Evolutionary conservation across 139 green algal genomes (phyloP).

Genomic region (Trebouxia sp.): DNA sequence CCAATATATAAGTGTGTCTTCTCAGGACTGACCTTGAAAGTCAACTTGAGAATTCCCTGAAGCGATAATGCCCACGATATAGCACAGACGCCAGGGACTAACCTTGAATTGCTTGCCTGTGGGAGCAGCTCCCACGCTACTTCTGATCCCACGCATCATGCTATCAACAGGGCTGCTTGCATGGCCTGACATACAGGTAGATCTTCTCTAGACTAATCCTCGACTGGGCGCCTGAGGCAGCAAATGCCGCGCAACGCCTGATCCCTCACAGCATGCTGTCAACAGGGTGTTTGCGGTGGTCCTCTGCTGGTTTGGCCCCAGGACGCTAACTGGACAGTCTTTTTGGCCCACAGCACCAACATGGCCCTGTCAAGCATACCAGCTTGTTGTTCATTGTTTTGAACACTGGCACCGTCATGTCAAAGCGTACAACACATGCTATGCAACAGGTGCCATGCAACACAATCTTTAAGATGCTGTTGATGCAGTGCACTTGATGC

Average conservation of each 20-base stretch:
- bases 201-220: too few relatives aligned
- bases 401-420: not conserved
- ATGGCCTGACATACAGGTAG: too few relatives aligned
- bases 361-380: not conserved
- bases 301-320: constrained; percentile 6
- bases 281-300: not conserved
- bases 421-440: not conserved
- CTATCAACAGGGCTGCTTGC: not conserved
- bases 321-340: not conserved
- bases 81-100: too few relatives aligned
- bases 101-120: constrained; percentile 3
- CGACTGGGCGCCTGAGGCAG: not conserved
- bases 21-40: too few relatives aligned
- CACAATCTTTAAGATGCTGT: too few relatives aligned
- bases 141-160: not conserved
- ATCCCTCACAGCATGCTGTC: not conserved
- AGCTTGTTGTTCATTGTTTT: too few relatives aligned
- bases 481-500: too few relatives aligned
- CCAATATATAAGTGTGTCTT: too few relatives aligned
- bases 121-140: not conserved
- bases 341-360: not conserved
- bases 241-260: not conserved
- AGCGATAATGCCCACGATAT: too few relatives aligned
- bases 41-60: too few relatives aligned
- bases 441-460: too few relatives aligned